Conservation (phyloP, 2,329 filamentous ascomycete species). For the Xylaria sp. region DNA sequence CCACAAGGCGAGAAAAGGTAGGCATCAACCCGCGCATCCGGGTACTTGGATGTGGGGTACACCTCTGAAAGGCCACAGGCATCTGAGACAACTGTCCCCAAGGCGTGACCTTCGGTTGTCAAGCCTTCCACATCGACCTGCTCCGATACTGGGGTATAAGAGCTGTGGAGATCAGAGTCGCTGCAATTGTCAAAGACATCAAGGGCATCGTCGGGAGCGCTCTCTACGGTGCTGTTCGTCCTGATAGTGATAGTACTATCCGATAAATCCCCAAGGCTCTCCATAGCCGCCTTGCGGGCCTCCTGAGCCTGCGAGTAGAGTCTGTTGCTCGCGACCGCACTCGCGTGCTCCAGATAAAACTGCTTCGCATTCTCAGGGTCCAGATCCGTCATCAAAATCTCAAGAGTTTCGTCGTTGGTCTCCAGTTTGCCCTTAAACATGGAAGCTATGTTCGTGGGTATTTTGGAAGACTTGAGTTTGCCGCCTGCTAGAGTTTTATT, state of each 20-base stretch:
- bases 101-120: constrained; percentile 91
- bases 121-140: constrained; percentile 75
- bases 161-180: constrained; percentile 63
- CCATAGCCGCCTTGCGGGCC: constrained; percentile 68
- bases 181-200: constrained; percentile 83
- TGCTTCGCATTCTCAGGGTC: constrained; percentile 76
- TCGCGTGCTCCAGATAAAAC: constrained; percentile 78
- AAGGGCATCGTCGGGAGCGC: constrained; percentile 66
- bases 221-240: constrained; percentile 55
- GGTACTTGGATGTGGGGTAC: constrained; percentile 87
- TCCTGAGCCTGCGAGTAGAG: constrained; percentile 75
- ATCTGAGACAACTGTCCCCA: constrained; percentile 93
- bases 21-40: constrained; percentile 92
- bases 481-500: constrained; percentile 53
- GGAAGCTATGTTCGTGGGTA: constrained; percentile 60
- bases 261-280: constrained; percentile 69
- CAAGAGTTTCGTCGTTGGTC: constrained; percentile 78
- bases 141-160: constrained; percentile 67
- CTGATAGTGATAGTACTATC: constrained; percentile 55
- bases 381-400: constrained; percentile 78
- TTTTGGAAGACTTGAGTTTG: constrained; percentile 64
- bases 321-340: constrained; percentile 86
- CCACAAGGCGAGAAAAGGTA: constrained; percentile 97
- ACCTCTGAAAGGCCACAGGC: constrained; percentile 88
- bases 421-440: constrained; percentile 55